Base-by-base conservation (phyloP, 1,139 yeast genomes). In the Geotrichum carabidarum region DNA sequence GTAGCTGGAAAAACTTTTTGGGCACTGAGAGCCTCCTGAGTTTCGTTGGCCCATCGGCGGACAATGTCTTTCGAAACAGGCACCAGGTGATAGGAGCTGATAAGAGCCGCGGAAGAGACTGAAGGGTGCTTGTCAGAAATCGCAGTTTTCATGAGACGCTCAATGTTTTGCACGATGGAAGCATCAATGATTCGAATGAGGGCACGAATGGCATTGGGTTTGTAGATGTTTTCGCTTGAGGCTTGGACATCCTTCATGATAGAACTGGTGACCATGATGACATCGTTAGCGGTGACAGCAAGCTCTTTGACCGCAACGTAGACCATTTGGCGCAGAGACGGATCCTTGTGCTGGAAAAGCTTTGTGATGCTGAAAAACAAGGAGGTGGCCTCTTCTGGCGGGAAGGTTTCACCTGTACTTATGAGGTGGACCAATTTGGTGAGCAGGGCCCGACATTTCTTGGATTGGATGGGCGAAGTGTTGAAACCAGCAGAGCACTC, bases 191-290 rank as follows among this genome's bases (percentile, higher is more conserved):
- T 95, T 64, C 95, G 81, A 18, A 91, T 82, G 64, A 93, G 79
- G 0, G 99, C 87, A 69, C 99, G 83, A 62, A 93, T 86, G 35
- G 99, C 98, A 70, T 93, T 86, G 56, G 99, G 96, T 68, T 91
- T 89, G 72, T 86, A 90, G 57, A 90, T 77, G 60, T 82, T 77
- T 60, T 89, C 95, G 61, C 91, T 91, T 58, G 85, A 84, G 49
- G 68, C 71, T 73, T 94, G 97, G 57, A 93, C 88, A 73, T 93
- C 99, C 74, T 91, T 91, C 97, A 93, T 94, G 66, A 93, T 91
- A 18, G 96, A 88, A 7, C 97, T 88, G 35, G 99, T 93, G 36
- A 93, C 97, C 98, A 93, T 94, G 71, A 93, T 81, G 54, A 89
- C 89, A 72, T 93, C 97, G 64, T 89, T 90, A 15, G 97, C 89